Evolutionary conservation across 352 stramenopile species (phyloP), one percentile per base, ranked within the genome.

Genomic region (Sclerospora graminicola): DNA sequence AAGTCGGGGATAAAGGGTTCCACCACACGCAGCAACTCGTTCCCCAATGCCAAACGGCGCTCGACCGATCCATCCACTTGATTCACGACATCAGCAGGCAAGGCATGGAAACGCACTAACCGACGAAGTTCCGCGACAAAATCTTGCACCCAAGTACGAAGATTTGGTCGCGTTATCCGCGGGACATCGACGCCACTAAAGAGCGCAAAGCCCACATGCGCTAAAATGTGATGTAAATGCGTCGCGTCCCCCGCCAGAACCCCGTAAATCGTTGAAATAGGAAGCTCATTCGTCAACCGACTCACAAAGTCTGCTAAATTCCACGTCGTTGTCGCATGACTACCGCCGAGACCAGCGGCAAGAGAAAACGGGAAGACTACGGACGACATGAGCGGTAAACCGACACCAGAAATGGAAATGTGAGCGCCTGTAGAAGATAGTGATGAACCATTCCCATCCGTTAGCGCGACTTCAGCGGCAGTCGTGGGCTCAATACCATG

Each of bases 1-100:
- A 84, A 49, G 18, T 87, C 69, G 0, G 72, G 60, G 0, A 80
- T 43, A 44, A 84, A 87, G 7, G 75, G 66, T 39, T 79, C 69
- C 18, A 84, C 21, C 8, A 60, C 51, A 23, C 55, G 54, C 14
- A 87, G 27, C 35, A 87, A 48, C 15, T 80, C 57, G 37, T 66
- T 52, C 10, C 68, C 52, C 8, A 87, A 45, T 1, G 46, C 45
- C 13, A 45, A 50, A 11, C 60, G 54, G 0, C 63, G 62, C 5
- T 59, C 43, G 1, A 13, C 18, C 7, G 52, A n/a, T 1, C 58
- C 58, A 43, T 28, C 20, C 2, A 78, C 32, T 41, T 75, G 52
- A 11, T 58, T 45, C 6, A 75, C 41, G 7, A 75, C 57, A 3
- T 54, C 33, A 16, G 39, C 31, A 27, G 72, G 63, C 13, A 84